Evolutionary conservation across 2,329 filamentous ascomycete genomes (phyloP).

Genomic region (Calonectria pseudoturangicola): DNA sequence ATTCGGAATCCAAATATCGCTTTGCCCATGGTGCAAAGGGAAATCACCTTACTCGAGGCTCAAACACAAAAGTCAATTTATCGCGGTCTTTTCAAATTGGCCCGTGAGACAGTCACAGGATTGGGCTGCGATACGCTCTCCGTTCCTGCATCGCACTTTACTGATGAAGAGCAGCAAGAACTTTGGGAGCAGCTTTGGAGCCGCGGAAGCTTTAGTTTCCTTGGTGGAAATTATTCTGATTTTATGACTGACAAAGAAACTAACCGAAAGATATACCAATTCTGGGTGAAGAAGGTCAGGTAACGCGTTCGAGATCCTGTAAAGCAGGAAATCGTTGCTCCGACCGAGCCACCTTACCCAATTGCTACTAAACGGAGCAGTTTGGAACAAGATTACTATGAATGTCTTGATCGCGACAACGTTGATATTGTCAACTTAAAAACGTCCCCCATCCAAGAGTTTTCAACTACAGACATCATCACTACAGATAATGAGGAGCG

Average conservation of each 20-base stretch:
- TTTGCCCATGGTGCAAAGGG: constrained; percentile 73
- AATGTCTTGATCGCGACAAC: constrained; percentile 63
- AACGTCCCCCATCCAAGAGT: constrained; percentile 62
- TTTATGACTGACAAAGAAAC: constrained; percentile 63
- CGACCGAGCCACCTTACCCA: constrained; percentile 64
- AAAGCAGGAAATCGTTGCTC: constrained; percentile 67
- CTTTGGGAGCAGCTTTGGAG: constrained; percentile 66
- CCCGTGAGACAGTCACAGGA: constrained; percentile 32
- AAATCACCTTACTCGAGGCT: constrained; percentile 67
- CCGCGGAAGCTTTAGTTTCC: constrained; percentile 68
- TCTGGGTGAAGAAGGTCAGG: constrained; percentile 65
- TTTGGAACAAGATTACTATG: constrained; percentile 61
- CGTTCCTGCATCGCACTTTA: constrained; percentile 43
- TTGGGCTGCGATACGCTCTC: constrained; percentile 36
- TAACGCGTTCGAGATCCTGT: constrained; percentile 61
- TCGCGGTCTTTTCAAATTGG: constrained; percentile 44
- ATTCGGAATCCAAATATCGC: constrained; percentile 76
- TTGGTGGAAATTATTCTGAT: constrained; percentile 68
- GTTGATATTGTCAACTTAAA: constrained; percentile 70
- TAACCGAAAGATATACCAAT: constrained; percentile 68
- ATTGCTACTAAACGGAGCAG: constrained; percentile 68
- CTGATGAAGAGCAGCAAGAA: constrained; percentile 64
- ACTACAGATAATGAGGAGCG: constrained; percentile 58
- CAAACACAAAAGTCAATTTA: constrained; percentile 61
- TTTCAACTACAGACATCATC: constrained; percentile 63